phyloP scores from a whole-genome alignment of 805 yeast species.

The Kodamaea kaohsiungensis region DNA sequence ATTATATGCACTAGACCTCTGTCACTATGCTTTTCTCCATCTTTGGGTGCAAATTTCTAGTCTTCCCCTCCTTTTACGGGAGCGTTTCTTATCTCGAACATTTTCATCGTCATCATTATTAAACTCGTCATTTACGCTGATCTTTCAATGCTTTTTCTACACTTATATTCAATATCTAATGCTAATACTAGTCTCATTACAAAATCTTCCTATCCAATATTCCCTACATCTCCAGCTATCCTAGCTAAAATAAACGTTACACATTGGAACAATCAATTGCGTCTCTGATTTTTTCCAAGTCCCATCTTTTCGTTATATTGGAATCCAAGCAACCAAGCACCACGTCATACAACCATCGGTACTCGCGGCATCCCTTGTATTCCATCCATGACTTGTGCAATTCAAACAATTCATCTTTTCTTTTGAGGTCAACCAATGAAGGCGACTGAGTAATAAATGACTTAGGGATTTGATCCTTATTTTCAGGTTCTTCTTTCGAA shows the following conservation, averaged over 20 bases:
- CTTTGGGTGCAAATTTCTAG: too few species aligned
- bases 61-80: too few species aligned
- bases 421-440: constrained; percentile 18
- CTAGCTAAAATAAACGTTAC: background rate
- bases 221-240: background rate
- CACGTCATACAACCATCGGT: constrained; percentile 32
- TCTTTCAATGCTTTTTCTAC: too few species aligned
- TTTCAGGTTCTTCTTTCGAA: constrained; percentile 10
- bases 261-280: constrained; percentile 14
- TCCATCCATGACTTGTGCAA: constrained; percentile 22
- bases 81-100: too few species aligned
- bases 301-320: constrained; percentile 54
- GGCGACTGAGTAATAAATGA: constrained; percentile 11
- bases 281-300: constrained; percentile 38
- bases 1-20: too few species aligned
- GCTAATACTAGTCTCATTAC: background rate
- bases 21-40: too few species aligned
- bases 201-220: background rate
- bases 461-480: constrained; percentile 5
- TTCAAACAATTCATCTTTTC: constrained; percentile 17
- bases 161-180: too few species aligned
- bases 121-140: too few species aligned
- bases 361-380: constrained; percentile 20
- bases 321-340: constrained; percentile 55
- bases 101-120: too few species aligned